These are phyloP conservation scores for Lepiota brunneoincarnata DNA, from an alignment of 768 basidiomycete species.

Conservation along the genomic window DNA sequence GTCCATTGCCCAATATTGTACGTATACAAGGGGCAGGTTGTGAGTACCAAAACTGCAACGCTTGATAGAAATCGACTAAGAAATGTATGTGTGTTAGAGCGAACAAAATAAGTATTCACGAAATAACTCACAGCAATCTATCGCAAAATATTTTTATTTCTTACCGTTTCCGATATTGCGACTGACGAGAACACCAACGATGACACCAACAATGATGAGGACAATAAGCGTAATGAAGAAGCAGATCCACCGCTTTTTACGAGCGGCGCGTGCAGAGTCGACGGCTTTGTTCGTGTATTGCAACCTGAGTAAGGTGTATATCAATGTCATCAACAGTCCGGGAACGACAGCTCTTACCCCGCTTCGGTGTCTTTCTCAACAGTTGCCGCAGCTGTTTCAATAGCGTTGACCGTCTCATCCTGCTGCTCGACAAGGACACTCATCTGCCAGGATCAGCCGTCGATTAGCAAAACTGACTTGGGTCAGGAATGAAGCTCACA, in stretches of 20 bases:
- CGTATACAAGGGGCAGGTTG: slow-evolving; percentile 1
- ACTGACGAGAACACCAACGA: slow-evolving; percentile 56
- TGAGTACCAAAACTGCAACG: not conserved
- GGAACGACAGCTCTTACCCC: slow-evolving; percentile 52
- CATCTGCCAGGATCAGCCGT: slow-evolving; percentile 55
- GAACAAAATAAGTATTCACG: slow-evolving; percentile 3
- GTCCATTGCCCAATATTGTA: not conserved
- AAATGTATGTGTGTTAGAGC: too few relatives aligned
- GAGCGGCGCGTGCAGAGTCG: slow-evolving; percentile 78
- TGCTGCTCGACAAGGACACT: slow-evolving; percentile 93
- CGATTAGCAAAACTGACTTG: too few relatives aligned
- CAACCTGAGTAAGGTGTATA: slow-evolving; percentile 44
- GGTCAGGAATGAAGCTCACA: slow-evolving; percentile 38
- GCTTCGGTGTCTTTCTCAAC: slow-evolving; percentile 84
- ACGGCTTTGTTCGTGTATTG: slow-evolving; percentile 87
- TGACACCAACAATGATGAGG: slow-evolving; percentile 62
- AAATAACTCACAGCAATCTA: slow-evolving; percentile 8
- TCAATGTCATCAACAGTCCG: not conserved
- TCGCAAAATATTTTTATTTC: slow-evolving; percentile 21
- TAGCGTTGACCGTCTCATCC: slow-evolving; percentile 80
- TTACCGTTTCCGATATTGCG: slow-evolving; percentile 36
- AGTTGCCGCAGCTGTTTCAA: slow-evolving; percentile 71
- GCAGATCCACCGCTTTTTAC: slow-evolving; percentile 98
- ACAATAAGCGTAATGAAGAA: slow-evolving; percentile 72
- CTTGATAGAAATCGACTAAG: slow-evolving; percentile 7